A percentile compares a stretch with the other conserved stretches of the same genome.
Conservation (phyloP, 2,329 filamentous ascomycete genomes). For the Parasarocladium wereldwijsianum region DNA sequence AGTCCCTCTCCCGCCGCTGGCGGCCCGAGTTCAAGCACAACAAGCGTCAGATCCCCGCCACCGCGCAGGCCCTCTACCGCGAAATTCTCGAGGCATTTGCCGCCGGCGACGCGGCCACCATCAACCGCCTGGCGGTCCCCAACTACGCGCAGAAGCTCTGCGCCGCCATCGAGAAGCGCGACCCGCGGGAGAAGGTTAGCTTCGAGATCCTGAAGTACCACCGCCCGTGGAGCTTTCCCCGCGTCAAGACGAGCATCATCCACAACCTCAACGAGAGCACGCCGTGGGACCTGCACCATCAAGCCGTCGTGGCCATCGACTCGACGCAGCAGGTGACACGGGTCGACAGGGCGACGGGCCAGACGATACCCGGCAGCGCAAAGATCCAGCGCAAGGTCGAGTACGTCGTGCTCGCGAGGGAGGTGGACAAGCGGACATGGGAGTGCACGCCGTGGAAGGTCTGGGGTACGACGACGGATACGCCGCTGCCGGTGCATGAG, state of each 20-base stretch:
- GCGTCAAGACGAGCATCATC: conserved; percentile 40
- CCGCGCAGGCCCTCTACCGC: conserved; percentile 43
- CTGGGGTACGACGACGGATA: conserved; percentile 47
- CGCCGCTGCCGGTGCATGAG: conserved; percentile 26
- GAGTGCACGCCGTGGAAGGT: conserved; percentile 42
- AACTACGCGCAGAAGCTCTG: conserved; percentile 36
- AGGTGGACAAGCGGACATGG: conserved; percentile 29
- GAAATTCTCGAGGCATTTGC: conserved; percentile 49
- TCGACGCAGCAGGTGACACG: conserved; percentile 39
- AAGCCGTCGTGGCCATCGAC: conserved; percentile 44
- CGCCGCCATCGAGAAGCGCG: conserved; percentile 37
- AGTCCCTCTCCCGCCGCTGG: too few species aligned
- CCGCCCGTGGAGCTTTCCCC: conserved; percentile 23
- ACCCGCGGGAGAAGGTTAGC: conserved; percentile 24
- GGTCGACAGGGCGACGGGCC: conserved; percentile 20
- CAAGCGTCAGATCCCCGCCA: conserved; percentile 27
- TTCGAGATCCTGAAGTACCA: conserved; percentile 44
- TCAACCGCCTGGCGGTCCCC: conserved; percentile 38
- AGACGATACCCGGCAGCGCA: conserved; percentile 28
- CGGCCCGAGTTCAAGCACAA: conserved; percentile 28
- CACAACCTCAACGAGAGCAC: conserved; percentile 28
- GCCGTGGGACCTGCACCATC: conserved; percentile 23
- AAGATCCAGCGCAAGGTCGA: conserved; percentile 43
- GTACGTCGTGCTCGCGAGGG: conserved; percentile 46
- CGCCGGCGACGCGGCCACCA: conserved; percentile 33